phyloP scores from a whole-genome alignment of 805 yeast genomes.

The Ogataea pini region DNA sequence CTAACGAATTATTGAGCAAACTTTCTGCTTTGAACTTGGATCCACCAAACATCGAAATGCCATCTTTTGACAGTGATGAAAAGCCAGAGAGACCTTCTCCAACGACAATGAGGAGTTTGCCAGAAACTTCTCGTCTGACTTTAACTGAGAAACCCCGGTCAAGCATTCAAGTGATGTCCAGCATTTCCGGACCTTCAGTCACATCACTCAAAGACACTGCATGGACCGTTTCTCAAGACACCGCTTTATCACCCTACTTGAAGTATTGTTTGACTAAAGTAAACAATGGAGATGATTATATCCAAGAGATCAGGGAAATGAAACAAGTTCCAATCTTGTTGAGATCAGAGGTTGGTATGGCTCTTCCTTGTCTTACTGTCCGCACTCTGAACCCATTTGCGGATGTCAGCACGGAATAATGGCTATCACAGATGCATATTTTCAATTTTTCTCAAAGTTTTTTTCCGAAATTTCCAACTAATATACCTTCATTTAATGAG shows the following conservation, averaged over 20 bases:
- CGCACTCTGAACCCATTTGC: slow-evolving; percentile 85
- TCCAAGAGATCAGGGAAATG: slow-evolving; percentile 82
- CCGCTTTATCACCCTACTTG: slow-evolving; percentile 57
- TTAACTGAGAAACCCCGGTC: slow-evolving; percentile 10
- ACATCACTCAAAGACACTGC: slow-evolving; percentile 1
- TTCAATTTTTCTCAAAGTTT: not conserved
- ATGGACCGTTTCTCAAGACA: slow-evolving; percentile 26
- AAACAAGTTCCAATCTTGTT: slow-evolving; percentile 79
- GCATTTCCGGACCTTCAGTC: slow-evolving; percentile 9
- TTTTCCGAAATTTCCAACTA: slow-evolving; percentile 10
- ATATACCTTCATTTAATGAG: slow-evolving; percentile 22
- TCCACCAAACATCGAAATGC: slow-evolving; percentile 45
- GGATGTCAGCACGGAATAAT: slow-evolving; percentile 17
- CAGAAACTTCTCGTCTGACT: slow-evolving; percentile 29
- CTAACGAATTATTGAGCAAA: slow-evolving; percentile 48
- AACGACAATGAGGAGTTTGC: slow-evolving; percentile 30
- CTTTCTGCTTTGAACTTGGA: slow-evolving; percentile 50
- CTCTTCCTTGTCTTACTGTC: slow-evolving; percentile 91
- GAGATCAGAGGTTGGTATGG: slow-evolving; percentile 93
- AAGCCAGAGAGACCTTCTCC: slow-evolving; percentile 15
- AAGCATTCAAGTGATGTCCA: slow-evolving; percentile 8
- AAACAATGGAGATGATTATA: slow-evolving; percentile 55
- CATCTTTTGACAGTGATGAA: slow-evolving; percentile 11
- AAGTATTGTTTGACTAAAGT: slow-evolving; percentile 55
- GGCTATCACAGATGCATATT: not conserved